Conservation (phyloP, 23 red algal species). For the Gracilaria domingensis region DNA sequence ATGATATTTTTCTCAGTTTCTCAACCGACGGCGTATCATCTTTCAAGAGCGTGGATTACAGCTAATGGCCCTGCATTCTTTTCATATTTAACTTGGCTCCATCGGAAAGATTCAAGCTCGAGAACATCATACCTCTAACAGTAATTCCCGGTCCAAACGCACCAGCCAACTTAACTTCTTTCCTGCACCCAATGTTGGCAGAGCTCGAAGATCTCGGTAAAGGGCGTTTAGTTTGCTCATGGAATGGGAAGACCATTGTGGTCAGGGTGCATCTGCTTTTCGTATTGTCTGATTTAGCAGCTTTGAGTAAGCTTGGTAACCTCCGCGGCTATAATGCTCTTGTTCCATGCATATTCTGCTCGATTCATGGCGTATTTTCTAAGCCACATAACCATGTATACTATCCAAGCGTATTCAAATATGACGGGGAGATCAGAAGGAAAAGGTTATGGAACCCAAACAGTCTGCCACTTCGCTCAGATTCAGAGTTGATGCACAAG, state of each 20-base stretch:
- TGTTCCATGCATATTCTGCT: not conserved
- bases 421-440: not conserved
- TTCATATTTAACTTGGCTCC: conserved; percentile 1
- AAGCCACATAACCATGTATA: not conserved
- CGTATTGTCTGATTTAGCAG: not conserved
- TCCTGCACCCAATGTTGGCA: not conserved
- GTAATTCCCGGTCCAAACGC: conserved; percentile 10
- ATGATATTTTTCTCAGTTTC: conserved; percentile 14
- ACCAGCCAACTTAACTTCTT: not conserved
- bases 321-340: conserved; percentile 23
- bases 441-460: not conserved
- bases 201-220: not conserved
- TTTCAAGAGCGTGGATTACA: conserved; percentile 13
- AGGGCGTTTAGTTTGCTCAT: not conserved
- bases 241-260: not conserved
- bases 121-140: not conserved
- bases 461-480: not conserved
- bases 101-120: not conserved
- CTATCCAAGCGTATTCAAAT: not conserved
- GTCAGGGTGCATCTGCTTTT: conserved; percentile 7
- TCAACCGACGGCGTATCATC: conserved; percentile 5
- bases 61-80: conserved; percentile 12
- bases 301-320: not conserved
- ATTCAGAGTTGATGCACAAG: not conserved
- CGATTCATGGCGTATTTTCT: not conserved